These are phyloP conservation scores for Yamadazyma philogaea DNA, from an alignment of 805 yeast species.

Conservation along the genomic window DNA sequence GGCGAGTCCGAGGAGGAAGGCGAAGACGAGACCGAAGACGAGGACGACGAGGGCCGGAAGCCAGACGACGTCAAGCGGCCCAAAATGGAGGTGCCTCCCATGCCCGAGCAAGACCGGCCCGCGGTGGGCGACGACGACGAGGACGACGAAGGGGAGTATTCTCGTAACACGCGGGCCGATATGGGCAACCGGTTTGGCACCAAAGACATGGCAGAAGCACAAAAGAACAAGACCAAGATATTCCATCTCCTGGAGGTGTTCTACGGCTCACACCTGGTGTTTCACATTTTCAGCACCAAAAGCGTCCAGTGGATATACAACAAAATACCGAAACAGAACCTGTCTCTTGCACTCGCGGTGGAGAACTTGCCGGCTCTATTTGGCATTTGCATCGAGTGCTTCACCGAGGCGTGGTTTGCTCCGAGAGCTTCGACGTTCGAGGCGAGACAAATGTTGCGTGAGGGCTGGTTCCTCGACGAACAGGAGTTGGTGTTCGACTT, in stretches of 20 bases:
- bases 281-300: constrained; percentile 33
- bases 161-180: constrained; percentile 1
- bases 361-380: constrained; percentile 29
- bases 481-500: constrained; percentile 23
- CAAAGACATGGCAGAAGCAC: background rate
- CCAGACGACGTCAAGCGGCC: background rate
- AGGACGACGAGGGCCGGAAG: background rate
- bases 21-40: background rate
- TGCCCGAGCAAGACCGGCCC: background rate
- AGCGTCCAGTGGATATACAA: constrained; percentile 31
- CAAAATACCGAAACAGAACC: constrained; percentile 23
- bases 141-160: constrained; percentile 5
- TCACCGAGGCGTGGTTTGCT: constrained; percentile 14
- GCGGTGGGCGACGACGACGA: background rate
- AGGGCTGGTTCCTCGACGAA: constrained; percentile 21
- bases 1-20: constrained; percentile 1
- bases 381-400: constrained; percentile 13
- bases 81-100: background rate
- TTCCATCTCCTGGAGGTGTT: constrained; percentile 4
- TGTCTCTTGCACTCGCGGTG: constrained; percentile 26
- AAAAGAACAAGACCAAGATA: background rate
- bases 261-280: constrained; percentile 35
- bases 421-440: constrained; percentile 10
- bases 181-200: background rate
- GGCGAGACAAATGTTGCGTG: constrained; percentile 4